Base-by-base conservation (phyloP, 306 rosid genomes). In the Sicyos edulis region DNA sequence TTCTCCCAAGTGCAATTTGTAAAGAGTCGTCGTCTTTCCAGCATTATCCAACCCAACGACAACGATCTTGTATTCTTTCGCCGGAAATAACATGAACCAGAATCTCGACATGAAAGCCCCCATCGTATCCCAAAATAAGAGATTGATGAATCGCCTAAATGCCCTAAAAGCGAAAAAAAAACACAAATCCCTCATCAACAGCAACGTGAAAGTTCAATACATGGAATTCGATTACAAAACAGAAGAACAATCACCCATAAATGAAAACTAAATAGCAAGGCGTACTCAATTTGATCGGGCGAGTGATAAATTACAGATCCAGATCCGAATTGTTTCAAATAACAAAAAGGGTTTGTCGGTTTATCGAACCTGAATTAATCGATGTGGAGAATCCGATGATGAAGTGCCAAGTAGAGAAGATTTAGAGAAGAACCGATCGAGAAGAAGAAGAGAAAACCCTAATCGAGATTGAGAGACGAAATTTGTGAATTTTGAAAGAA, bases 1-100 rank as follows among this genome's bases (percentile, higher is more conserved):
- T 86, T 93, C 98, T 56, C 97, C 98, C 73, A 93, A 80, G 85
- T 93, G 97, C 69, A 93, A 86, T 80, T 93, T 93, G 81, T 93
- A 93, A 63, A 93, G 96, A 53, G 98, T 93, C 1, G 97, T 93
- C 17, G 98, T 93, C 82, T 93, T 93, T 45, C 97, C 99, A 55
- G 97, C 96, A 82, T 91, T 91, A 81, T 91, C 97, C 83, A 91
- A 78, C 57, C 97, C 97, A 83, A 91, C 96, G 47, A 91, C 97
- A 54, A 91, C 96, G 76, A 91, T 87, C 85, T 91, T 91, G 72
- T 91, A 91, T 81, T 91, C 97, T 71, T 89, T 89, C 0, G 96
- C 97, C 52, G 96, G 96, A 74, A 91, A 91, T 75, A 91, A 55
- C 97, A 89, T 91, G 85, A 91, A 91, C 97, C 97, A 91, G 74